phyloP scores from a whole-genome alignment of 345 rosid genomes.

The Eucalyptus curtisii region DNA sequence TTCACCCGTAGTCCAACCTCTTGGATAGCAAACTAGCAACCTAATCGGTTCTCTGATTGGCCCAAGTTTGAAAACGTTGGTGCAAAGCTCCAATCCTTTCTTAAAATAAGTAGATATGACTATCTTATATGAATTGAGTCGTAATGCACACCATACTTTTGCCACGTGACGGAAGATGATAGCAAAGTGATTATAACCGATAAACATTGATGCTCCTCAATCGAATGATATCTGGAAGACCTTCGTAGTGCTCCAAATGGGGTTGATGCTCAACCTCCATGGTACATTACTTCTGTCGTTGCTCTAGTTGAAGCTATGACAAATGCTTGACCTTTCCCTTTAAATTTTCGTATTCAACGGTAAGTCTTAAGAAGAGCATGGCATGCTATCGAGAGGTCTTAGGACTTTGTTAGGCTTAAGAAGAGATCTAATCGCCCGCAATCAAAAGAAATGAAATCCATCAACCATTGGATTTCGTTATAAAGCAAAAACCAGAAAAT shows the following conservation, averaged over 20 bases:
- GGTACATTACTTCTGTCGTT: background rate
- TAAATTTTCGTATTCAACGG: too few species aligned
- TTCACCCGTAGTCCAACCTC: background rate
- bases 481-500: background rate
- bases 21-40: background rate
- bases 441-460: background rate
- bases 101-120: background rate
- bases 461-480: background rate
- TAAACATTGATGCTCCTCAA: background rate
- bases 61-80: background rate
- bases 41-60: background rate
- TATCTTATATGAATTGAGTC: too few species aligned
- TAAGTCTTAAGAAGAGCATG: background rate
- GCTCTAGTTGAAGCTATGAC: background rate
- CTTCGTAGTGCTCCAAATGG: background rate
- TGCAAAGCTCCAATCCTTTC: background rate
- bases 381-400: background rate
- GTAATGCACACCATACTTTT: background rate
- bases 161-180: background rate
- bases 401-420: background rate
- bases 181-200: background rate
- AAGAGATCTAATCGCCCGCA: background rate
- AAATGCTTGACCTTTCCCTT: background rate
- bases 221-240: too few species aligned
- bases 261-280: background rate